Evolutionary conservation across 1,284 basidiomycete species (phyloP), one percentile per base, ranked within the genome.

Genomic region (Salmacisia buchloeana): DNA sequence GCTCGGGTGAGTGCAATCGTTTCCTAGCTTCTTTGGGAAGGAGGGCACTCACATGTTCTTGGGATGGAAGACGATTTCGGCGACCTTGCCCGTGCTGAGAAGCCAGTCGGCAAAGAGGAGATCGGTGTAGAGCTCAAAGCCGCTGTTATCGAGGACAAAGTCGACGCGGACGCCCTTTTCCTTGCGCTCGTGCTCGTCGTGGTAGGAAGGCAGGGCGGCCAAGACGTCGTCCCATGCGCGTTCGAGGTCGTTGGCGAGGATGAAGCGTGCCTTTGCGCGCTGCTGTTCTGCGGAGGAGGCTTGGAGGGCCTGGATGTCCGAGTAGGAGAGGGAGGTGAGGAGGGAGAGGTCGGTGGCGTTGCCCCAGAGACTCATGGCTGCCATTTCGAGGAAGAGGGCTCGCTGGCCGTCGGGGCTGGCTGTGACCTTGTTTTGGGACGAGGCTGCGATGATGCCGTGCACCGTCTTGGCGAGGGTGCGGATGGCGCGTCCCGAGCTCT

Each of bases 81-180:
- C 56, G 2, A 76, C 75, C 45, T 76, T 64, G 12, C 75, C 72
- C 10, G 66, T 68, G 4, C 71, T 66, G 10, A 75, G 66, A 43
- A 75, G 62, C 75, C 96, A 97, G 78, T 98, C 94, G 38, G 94
- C 94, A 68, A 98, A 88, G 23, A 97, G 87, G 34, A 97, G 82
- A 77, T 97, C 96, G 1, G 94, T 96, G 80, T 91, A 93, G 15
- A 97, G 83, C 89, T 97, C 94, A 69, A 97, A 97, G 1, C 69
- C 71, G 89, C 91, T 87, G 77, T 97, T 97, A 80, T 97, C 94
- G 31, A 98, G 82, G 1, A 97, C 86, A 66, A 97, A 88, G 79
- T 98, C 94, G 18, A 94, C 83, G 7, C 88, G 83, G 0, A 83
- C 86, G 62, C 83, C 81, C 58, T 84, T 83, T 25, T 87, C 72